Evolutionary conservation across 495 filamentous ascomycete genomes (phyloP), one percentile per base, ranked within the genome.

Genomic region (Talaromyces wortmannii): DNA sequence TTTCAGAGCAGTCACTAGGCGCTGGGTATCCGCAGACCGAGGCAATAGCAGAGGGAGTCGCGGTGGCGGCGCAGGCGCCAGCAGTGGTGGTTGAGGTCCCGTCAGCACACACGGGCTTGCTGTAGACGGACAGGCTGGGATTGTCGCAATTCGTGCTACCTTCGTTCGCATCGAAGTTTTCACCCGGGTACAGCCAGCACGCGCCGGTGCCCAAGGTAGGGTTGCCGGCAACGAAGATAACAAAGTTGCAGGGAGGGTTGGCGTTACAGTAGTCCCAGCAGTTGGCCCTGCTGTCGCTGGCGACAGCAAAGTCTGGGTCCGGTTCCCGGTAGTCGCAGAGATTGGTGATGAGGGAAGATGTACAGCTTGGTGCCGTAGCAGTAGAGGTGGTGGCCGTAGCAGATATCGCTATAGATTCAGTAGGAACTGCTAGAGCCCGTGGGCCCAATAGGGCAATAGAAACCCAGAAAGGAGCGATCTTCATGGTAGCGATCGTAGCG

Each of bases 201-300:
- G 58, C 59, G 46, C 63, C 63, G 52, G 50, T 55, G 56, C 61
- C 63, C 4, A 30, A 18, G 48, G 45, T 12, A 55, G 63, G 63
- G 55, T 66, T 64, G 17, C 59, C 63, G 36, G 57, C 45, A 54
- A 10, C 2, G 52, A 62, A 66, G 55, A 66, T 62, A 31, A 62
- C 57, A 56, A 66, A 66, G 57, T 33, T 55, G 56, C 63, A 66
- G 40, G 63, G 63, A 57, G 59, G 59, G 55, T 66, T 42, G 55
- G 48, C 57, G 48, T 66, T 61, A 47, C 63, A 66, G 59, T 66
- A 66, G 55, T 66, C 59, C 61, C 61, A 66, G 61, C 63, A 66
- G 40, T 0, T 31, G 53, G 57, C 55, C 42, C 17, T 58, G 40
- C 63, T 18, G 44, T 50, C 51, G 45, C 18, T 57, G 55, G 63